These are phyloP conservation scores for Saccharomycopsis crataegensis DNA, from an alignment of 1,139 yeast species.

Conservation along the genomic window DNA sequence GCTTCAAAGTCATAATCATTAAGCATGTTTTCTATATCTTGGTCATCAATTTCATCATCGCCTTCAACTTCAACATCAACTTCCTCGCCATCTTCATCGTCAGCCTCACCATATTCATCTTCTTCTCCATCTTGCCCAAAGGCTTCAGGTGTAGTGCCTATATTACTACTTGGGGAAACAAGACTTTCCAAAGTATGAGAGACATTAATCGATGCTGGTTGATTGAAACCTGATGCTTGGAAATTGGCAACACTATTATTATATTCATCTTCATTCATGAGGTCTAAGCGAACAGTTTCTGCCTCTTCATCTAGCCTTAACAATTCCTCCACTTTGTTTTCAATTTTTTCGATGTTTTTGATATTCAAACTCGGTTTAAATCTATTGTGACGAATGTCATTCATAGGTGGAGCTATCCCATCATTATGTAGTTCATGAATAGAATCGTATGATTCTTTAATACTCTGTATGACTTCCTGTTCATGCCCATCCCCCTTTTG, in stretches of 20 bases:
- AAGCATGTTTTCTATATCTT: conserved; percentile 32
- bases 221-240: neutral
- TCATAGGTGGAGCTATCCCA: conserved; percentile 77
- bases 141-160: neutral
- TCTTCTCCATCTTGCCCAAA: conserved; percentile 23
- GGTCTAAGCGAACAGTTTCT: conserved; percentile 71
- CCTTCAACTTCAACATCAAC: conserved; percentile 21
- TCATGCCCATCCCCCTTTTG: conserved; percentile 40
- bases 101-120: conserved; percentile 21
- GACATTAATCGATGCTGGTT: neutral
- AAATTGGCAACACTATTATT: conserved; percentile 2
- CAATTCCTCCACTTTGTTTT: conserved; percentile 69
- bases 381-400: conserved; percentile 45
- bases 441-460: conserved; percentile 1
- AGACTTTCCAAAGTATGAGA: conserved; percentile 1
- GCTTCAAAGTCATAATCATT: conserved; percentile 29
- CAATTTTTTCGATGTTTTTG: conserved; percentile 57
- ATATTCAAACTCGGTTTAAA: conserved; percentile 44
- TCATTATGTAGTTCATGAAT: conserved; percentile 52
- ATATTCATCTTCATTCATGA: conserved; percentile 44
- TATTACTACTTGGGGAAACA: neutral
- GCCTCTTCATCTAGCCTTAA: conserved; percentile 76
- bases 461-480: conserved; percentile 10
- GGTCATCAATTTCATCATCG: conserved; percentile 28
- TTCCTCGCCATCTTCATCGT: conserved; percentile 22